Evolutionary conservation across 768 basidiomycete genomes (phyloP).

Genomic region (Panaeolus papilionaceus): DNA sequence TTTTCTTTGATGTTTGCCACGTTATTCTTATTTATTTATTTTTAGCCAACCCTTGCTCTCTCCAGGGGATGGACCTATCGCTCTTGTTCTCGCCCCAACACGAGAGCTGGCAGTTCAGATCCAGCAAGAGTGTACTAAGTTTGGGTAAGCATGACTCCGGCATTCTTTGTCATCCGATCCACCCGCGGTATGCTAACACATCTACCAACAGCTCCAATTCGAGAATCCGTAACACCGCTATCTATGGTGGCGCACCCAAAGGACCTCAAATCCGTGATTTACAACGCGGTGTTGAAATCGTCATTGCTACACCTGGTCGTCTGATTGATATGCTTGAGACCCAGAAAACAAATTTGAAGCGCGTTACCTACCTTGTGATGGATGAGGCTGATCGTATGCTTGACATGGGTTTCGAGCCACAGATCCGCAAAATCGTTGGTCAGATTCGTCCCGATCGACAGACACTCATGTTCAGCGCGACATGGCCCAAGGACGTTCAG

Average conservation of each 20-base stretch:
- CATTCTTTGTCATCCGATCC: background rate
- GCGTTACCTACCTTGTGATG: constrained; percentile 98
- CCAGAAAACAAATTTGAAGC: constrained; percentile 94
- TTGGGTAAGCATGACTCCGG: constrained; percentile 64
- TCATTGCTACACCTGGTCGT: constrained; percentile 99
- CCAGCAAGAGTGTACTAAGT: constrained; percentile 98
- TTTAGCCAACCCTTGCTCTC: constrained; percentile 87
- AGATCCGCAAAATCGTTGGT: constrained; percentile 96
- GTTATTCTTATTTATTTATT: constrained; percentile 16
- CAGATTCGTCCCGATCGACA: constrained; percentile 99
- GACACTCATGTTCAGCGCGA: constrained; percentile 99
- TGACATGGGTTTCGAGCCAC: constrained; percentile 99
- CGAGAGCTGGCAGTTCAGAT: constrained; percentile 99
- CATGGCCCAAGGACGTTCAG: constrained; percentile 99
- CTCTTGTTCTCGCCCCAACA: constrained; percentile 94
- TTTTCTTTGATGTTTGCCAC: constrained; percentile 24
- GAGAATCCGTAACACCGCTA: constrained; percentile 96
- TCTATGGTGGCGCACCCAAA: constrained; percentile 99
- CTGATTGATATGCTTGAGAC: constrained; percentile 99
- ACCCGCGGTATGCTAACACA: background rate
- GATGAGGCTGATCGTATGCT: constrained; percentile 99
- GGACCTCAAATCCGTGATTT: constrained; percentile 98
- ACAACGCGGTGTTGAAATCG: constrained; percentile 95
- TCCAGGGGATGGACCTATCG: constrained; percentile 97
- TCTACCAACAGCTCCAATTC: constrained; percentile 71